Base-by-base conservation (phyloP, 2,329 filamentous ascomycete species). In the Trichoderma sp. region DNA sequence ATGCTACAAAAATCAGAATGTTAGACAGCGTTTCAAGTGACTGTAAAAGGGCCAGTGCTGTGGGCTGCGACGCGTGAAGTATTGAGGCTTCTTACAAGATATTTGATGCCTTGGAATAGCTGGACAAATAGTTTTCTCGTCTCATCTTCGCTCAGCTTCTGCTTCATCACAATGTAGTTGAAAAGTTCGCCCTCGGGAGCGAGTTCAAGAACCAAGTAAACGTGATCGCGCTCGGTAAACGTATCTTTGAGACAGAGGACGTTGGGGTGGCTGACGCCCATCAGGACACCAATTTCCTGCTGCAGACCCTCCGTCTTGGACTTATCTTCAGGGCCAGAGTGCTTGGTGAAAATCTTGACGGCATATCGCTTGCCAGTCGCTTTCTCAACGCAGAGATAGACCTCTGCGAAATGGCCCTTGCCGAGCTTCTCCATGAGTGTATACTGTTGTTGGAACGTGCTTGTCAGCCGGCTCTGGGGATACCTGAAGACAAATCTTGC, bases 201-300 rank as follows among this genome's bases (percentile, higher is more conserved):
- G 74, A 98, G 85, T 78, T 99, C 96, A 59, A 98, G 82, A 13
- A 99, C 90, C 52, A 99, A 83, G 77, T 97, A 98, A 24, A 97
- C 93, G 1, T 92, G 93, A 73, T 96, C 93, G 59, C 87, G 86
- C 78, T 99, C 96, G 75, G 97, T 92, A 77, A 97, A 99, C 0
- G 94, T 97, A 73, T 97, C 94, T 79, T 97, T 97, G 67, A 99
- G 83, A 77, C 94, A 97, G 16, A 99, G 84, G 65, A 99, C 87
- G 73, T 96, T 96, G 4, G 94, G 92, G 79, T 99, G 96, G 77
- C 92, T 97, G 70, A 99, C 93, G n/a, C 94, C 89, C 94, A 97
- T 98, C 70, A 99, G 82, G 18, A 99, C 93, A 26, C 93, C 95
- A 77, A 99, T 97, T 79, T 99, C 96, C 78, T 98, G 94, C 77